Evolutionary conservation across 129 eudicot genomes (phyloP).

Genomic region (Pseudognaphalium luteoalbum): DNA sequence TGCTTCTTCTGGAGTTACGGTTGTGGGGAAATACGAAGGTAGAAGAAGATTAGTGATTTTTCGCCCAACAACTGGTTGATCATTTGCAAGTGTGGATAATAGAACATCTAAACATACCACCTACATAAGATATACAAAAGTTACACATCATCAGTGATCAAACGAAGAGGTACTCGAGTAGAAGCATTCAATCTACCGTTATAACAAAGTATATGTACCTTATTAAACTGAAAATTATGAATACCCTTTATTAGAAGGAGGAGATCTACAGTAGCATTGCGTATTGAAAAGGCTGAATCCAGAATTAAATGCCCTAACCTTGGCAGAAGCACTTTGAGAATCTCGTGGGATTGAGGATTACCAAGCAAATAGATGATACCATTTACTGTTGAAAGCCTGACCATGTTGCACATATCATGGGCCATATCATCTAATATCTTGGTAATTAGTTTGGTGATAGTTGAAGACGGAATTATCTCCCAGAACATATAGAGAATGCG

Average conservation of each 20-base stretch:
- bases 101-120: slow-evolving; percentile 68
- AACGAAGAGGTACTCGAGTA: not conserved
- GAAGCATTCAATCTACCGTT: not conserved
- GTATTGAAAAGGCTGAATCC: slow-evolving; percentile 63
- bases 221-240: slow-evolving; percentile 77
- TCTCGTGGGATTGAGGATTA: slow-evolving; percentile 92
- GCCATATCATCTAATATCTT: slow-evolving; percentile 79
- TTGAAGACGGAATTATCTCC: slow-evolving; percentile 83
- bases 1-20: slow-evolving; percentile 70
- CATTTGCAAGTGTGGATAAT: slow-evolving; percentile 69
- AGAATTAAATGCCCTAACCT: slow-evolving; percentile 71
- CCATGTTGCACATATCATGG: slow-evolving; percentile 60
- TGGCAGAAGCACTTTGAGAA: slow-evolving; percentile 85
- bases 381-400: slow-evolving; percentile 85
- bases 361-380: slow-evolving; percentile 84
- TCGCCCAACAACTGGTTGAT: slow-evolving; percentile 71
- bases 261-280: slow-evolving; percentile 71
- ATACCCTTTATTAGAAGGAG: slow-evolving; percentile 69
- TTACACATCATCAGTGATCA: not conserved
- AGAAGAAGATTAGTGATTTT: slow-evolving; percentile 86
- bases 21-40: slow-evolving; percentile 89
- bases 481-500: slow-evolving; percentile 88
- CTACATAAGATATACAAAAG: slow-evolving; percentile 34
- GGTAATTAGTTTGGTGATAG: slow-evolving; percentile 72
- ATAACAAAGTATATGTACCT: slow-evolving; percentile 44